phyloP scores from a whole-genome alignment of 441 rosid species.

The Erodium moschatum region DNA sequence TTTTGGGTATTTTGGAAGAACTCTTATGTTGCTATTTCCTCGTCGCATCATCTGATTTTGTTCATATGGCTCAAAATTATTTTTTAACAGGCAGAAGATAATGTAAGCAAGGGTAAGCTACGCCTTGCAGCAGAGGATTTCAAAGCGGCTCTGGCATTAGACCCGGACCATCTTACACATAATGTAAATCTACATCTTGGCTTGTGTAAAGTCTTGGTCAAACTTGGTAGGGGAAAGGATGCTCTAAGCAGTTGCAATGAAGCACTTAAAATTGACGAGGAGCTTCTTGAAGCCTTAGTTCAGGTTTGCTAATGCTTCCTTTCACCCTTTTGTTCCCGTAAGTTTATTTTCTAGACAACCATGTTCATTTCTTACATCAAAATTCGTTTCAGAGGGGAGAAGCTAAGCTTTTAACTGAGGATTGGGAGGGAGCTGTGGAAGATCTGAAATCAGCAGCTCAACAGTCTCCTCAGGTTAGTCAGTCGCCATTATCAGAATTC shows the following conservation, averaged over 20 bases:
- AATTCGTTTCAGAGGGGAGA: constrained; percentile 56
- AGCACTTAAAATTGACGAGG: constrained; percentile 68
- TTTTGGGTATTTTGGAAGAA: constrained; percentile 12
- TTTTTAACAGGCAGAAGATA: constrained; percentile 73
- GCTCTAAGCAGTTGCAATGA: constrained; percentile 72
- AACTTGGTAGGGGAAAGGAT: constrained; percentile 90
- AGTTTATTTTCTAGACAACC: no score
- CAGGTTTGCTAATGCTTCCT: constrained; percentile 45
- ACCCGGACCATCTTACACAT: constrained; percentile 75
- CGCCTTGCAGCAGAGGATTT: constrained; percentile 82
- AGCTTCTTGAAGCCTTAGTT: constrained; percentile 74
- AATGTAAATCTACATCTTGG: constrained; percentile 91
- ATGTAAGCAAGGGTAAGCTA: constrained; percentile 71
- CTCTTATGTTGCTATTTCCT: constrained; percentile 1
- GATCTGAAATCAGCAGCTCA: constrained; percentile 81
- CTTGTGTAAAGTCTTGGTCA: constrained; percentile 75
- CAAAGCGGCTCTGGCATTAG: constrained; percentile 73
- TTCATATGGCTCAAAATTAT: background rate
- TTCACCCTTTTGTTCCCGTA: background rate
- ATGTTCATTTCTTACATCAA: no score
- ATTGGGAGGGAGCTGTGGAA: constrained; percentile 96
- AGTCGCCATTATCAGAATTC: constrained; percentile 18
- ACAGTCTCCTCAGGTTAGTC: constrained; percentile 66
- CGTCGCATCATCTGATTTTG: background rate
- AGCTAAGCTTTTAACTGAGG: constrained; percentile 83